Conservation (phyloP, 2,329 filamentous ascomycete species). For the Hypoxylon sp. region DNA sequence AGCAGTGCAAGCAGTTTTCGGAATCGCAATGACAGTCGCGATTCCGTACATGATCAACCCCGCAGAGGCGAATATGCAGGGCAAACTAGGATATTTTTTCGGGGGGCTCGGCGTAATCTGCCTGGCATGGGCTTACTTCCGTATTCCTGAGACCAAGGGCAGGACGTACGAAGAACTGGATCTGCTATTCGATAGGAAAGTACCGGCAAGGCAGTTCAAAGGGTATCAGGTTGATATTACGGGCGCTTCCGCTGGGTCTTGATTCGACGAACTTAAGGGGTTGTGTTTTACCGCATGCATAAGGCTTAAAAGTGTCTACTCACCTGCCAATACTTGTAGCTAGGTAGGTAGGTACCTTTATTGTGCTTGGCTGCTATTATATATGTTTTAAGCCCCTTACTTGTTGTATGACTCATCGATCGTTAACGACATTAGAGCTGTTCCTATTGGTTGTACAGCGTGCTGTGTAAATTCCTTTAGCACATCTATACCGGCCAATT, state of each 20-base stretch:
- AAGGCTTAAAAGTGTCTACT: no score
- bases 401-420: no score
- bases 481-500: no score
- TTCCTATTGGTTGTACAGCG: no score
- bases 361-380: no score
- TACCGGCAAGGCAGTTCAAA: constrained; percentile 54
- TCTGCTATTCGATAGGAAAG: constrained; percentile 52
- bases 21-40: constrained; percentile 60
- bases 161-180: constrained; percentile 55
- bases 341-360: no score
- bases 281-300: no score
- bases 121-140: constrained; percentile 56
- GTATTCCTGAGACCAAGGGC: constrained; percentile 54
- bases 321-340: no score
- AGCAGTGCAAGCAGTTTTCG: constrained; percentile 59
- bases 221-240: constrained; percentile 48
- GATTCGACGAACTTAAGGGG: not conserved
- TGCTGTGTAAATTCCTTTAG: no score
- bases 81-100: constrained; percentile 60
- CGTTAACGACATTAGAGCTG: no score
- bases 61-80: constrained; percentile 60
- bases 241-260: constrained; percentile 30
- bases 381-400: no score
- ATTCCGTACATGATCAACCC: constrained; percentile 63
- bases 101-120: constrained; percentile 57